Base-by-base conservation (phyloP, 148 eudicot species). In the Oxyria digyna region DNA sequence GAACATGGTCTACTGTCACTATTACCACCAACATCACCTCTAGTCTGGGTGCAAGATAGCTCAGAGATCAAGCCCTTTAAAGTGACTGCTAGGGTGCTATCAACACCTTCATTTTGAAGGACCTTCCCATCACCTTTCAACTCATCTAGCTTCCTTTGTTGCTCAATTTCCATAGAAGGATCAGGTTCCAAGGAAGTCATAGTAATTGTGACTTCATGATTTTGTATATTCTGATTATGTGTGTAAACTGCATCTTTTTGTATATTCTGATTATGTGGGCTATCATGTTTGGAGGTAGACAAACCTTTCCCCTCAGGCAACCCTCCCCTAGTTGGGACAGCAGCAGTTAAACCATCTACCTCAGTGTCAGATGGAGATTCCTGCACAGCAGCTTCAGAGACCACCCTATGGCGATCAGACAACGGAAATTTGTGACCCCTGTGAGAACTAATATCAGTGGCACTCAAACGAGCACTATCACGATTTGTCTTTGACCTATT, bases 401-500 rank as follows among this genome's bases (percentile, higher is more conserved):
- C 50, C 46, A 62, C 33, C 71, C 68, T 79, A 75, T 78, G 84
- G 37, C 75, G 81, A 76, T 79, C 74, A 81, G 88, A 71, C 64
- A 75, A 69, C 67, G 81, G 76, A 68, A 81, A 73, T 69, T 67
- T 74, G 71, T 76, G 80, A 76, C 82, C 84, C 48, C 85, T 84
- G 68, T 76, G 82, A 75, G 86, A 73, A 65, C 79, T 75, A 67
- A 78, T 50, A 78, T 90, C 93, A 69, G 73, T 75, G 37, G 87
- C 84, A 67, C 79, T 84, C 62, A 87, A 81, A 73, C 85, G 84
- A 82, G 87, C 79, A 67, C 82, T 85, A 64, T 84, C 97, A 73
- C 97, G 87, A 67, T 75, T 88, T 69, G 87, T 72, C 46, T 89
- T 79, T 38, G 90, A 82, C 75, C 91, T 83, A 68, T 83, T 75